Conservation (phyloP, 345 rosid genomes). For the Eucalyptus shirleyi region DNA sequence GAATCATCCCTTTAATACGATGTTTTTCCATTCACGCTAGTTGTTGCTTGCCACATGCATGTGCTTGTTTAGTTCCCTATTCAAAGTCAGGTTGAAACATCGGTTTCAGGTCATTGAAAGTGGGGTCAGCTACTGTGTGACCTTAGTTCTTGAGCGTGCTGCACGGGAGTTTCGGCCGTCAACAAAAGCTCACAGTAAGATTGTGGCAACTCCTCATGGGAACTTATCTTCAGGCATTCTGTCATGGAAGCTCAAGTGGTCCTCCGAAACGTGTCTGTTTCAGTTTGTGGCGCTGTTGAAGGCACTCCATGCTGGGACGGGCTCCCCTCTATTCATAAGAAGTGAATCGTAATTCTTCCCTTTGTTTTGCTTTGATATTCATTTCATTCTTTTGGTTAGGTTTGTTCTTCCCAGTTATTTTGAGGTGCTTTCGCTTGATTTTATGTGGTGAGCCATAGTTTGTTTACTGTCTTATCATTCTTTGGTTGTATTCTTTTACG, state of each 20-base stretch:
- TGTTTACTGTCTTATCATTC: background rate
- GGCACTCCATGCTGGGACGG: constrained; percentile 47
- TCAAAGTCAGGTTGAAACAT: background rate
- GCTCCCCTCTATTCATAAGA: constrained; percentile 37
- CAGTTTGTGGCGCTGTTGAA: constrained; percentile 61
- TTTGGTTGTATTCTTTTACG: constrained; percentile 14
- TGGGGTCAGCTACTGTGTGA: constrained; percentile 21
- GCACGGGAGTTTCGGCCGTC: constrained; percentile 11
- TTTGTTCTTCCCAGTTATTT: background rate
- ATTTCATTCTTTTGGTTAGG: constrained; percentile 21
- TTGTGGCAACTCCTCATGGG: background rate
- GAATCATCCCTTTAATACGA: background rate
- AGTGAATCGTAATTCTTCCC: constrained; percentile 7
- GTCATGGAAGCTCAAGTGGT: constrained; percentile 69
- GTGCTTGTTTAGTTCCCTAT: background rate
- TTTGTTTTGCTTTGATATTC: constrained; percentile 6
- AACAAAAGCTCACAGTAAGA: constrained; percentile 1
- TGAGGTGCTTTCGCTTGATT: background rate
- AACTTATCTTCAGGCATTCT: constrained; percentile 1
- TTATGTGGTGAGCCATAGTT: background rate
- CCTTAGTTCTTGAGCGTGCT: constrained; percentile 20
- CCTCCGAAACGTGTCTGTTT: constrained; percentile 26
- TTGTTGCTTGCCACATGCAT: background rate
- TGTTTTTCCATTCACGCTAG: background rate
- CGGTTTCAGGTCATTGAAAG: constrained; percentile 40